These are phyloP conservation scores for Trematosphaeria pertusa DNA, from an alignment of 2,329 filamentous ascomycete species.

Conservation along the genomic window DNA sequence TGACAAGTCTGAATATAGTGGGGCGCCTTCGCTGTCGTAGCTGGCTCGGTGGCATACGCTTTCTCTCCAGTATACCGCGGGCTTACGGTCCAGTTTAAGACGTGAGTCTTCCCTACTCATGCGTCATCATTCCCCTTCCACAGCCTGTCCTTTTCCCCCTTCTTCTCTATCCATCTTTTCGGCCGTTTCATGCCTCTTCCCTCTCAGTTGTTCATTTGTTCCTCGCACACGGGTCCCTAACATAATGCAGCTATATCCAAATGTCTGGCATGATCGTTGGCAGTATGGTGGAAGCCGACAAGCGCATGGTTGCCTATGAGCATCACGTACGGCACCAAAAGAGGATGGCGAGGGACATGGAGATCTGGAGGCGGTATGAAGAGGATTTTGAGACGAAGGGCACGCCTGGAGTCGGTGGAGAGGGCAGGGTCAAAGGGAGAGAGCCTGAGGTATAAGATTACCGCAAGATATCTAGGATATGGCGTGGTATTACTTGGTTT, in stretches of 20 bases:
- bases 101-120: conserved; percentile 24
- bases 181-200: neutral
- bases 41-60: conserved; percentile 68
- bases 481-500: too few species aligned
- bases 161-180: neutral
- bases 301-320: conserved; percentile 71
- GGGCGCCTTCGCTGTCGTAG: conserved; percentile 69
- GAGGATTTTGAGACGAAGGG: conserved; percentile 60
- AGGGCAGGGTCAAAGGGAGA: conserved; percentile 35
- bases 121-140: neutral
- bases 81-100: conserved; percentile 45
- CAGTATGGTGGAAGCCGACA: conserved; percentile 77
- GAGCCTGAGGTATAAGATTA: conserved; percentile 9
- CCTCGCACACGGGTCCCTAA: conserved; percentile 2
- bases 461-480: neutral
- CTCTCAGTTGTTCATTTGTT: conserved; percentile 3
- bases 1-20: conserved; percentile 55
- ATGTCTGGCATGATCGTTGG: conserved; percentile 88
- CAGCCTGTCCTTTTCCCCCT: neutral
- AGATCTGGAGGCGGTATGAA: conserved; percentile 73
- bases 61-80: conserved; percentile 76
- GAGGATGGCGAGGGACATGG: conserved; percentile 68
- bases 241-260: conserved; percentile 71
- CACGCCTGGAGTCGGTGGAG: conserved; percentile 45
- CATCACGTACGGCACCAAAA: conserved; percentile 69